Conservation (phyloP, 768 basidiomycete species). For the Mycena galericulata region DNA sequence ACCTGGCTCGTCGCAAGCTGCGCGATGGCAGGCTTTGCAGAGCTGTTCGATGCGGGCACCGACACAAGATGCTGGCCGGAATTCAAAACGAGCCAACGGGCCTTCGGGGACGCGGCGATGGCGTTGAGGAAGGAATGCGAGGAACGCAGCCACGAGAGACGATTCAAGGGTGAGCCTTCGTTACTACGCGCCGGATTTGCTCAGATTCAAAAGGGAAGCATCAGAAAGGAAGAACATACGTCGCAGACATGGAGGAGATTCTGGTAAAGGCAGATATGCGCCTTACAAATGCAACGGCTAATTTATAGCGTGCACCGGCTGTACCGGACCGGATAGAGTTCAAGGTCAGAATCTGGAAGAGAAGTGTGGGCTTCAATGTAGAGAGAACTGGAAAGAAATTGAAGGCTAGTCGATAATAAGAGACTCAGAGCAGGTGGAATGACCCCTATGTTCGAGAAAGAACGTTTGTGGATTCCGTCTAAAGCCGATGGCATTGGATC, state of each 20-base stretch:
- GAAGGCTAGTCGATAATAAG: too few species aligned
- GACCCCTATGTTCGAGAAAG: too few species aligned
- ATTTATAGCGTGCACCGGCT: slow-evolving; percentile 17
- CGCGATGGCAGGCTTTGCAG: slow-evolving; percentile 54
- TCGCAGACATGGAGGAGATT: slow-evolving; percentile 11
- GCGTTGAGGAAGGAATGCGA: slow-evolving; percentile 83
- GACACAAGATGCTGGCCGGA: slow-evolving; percentile 74
- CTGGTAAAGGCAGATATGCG: background rate
- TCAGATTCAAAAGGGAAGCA: background rate
- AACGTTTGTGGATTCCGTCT: too few species aligned
- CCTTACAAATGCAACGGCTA: slow-evolving; percentile 21
- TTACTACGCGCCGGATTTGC: slow-evolving; percentile 4
- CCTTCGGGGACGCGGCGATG: slow-evolving; percentile 66
- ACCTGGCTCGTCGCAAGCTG: slow-evolving; percentile 72
- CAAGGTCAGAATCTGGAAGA: slow-evolving; percentile 4
- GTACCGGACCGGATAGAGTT: slow-evolving; percentile 8
- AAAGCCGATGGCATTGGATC: too few species aligned
- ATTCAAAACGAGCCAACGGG: slow-evolving; percentile 86
- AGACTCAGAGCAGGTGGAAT: background rate
- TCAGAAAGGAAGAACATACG: slow-evolving; percentile 6
- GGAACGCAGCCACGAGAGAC: slow-evolving; percentile 83
- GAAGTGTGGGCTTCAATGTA: background rate
- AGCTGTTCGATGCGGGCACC: slow-evolving; percentile 45
- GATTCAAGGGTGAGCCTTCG: slow-evolving; percentile 78
- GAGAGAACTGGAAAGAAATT: background rate